phyloP scores from a whole-genome alignment of 75 land plant species.

The Picea glauca region DNA sequence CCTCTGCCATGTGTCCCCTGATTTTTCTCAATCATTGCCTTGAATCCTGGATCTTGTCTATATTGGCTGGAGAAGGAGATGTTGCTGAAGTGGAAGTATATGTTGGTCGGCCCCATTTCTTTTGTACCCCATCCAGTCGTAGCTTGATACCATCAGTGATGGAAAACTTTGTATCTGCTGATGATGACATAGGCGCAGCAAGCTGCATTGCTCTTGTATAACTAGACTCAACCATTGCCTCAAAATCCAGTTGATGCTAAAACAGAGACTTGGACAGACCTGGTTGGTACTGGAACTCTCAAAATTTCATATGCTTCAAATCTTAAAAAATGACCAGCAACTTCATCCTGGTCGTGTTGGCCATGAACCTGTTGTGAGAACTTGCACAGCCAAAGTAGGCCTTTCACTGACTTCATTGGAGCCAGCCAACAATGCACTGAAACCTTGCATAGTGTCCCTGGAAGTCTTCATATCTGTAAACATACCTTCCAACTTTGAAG shows the following conservation, averaged over 20 bases:
- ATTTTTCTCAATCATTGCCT: conserved; percentile 24
- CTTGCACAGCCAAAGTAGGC: too few species aligned
- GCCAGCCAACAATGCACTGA: too few species aligned
- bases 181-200: conserved; percentile 17
- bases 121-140: conserved; percentile 91
- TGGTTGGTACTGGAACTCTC: conserved; percentile 34
- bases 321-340: conserved; percentile 57
- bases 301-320: conserved; percentile 97
- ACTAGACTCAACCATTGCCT: conserved; percentile 30
- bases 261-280: conserved; percentile 14
- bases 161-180: conserved; percentile 31
- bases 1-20: conserved; percentile 12
- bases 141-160: conserved; percentile 34
- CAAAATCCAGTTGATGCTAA: conserved; percentile 35
- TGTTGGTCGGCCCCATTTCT: conserved; percentile 88
- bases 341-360: conserved; percentile 31
- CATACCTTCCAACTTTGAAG: too few species aligned
- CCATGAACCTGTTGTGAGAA: background rate
- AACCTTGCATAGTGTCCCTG: too few species aligned
- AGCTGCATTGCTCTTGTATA: conserved; percentile 17
- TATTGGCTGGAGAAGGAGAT: conserved; percentile 25
- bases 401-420: too few species aligned
- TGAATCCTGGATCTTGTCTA: conserved; percentile 19
- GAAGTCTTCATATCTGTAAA: too few species aligned
- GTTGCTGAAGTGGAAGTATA: conserved; percentile 38